These are phyloP conservation scores for Xerocomus brunneocitrinus DNA, from an alignment of 768 basidiomycete species.

Conservation along the genomic window DNA sequence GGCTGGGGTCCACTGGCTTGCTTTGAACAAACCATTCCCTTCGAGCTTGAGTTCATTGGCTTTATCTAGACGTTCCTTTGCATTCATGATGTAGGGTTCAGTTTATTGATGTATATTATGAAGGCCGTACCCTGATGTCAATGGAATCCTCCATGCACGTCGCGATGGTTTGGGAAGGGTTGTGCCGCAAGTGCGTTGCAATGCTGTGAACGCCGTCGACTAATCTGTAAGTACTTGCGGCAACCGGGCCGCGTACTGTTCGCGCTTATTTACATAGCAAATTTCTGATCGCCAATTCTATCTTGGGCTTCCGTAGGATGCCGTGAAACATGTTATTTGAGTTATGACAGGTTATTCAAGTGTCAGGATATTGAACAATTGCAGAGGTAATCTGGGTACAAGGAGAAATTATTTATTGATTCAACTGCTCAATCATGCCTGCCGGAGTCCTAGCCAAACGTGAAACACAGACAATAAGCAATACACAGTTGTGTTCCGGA, in stretches of 20 bases:
- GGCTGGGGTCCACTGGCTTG: slow-evolving; percentile 64
- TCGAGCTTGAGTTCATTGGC: slow-evolving; percentile 65
- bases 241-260: background rate
- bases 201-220: background rate
- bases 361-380: background rate
- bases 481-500: background rate
- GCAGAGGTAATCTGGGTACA: background rate
- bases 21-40: slow-evolving; percentile 72
- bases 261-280: background rate
- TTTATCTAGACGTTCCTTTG: slow-evolving; percentile 42
- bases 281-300: too few relatives aligned
- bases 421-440: background rate
- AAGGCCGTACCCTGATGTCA: slow-evolving; percentile 1
- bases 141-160: background rate
- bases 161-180: too few relatives aligned
- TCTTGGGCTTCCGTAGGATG: too few relatives aligned
- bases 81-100: slow-evolving; percentile 4
- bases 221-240: background rate
- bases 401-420: background rate
- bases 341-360: too few relatives aligned
- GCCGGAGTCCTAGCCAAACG: background rate
- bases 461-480: background rate
- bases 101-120: background rate
- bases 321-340: too few relatives aligned
- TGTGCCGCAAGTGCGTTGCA: too few relatives aligned